Conservation (phyloP, 1,284 basidiomycete species). For the Rugiboletus extremiorientalis region DNA sequence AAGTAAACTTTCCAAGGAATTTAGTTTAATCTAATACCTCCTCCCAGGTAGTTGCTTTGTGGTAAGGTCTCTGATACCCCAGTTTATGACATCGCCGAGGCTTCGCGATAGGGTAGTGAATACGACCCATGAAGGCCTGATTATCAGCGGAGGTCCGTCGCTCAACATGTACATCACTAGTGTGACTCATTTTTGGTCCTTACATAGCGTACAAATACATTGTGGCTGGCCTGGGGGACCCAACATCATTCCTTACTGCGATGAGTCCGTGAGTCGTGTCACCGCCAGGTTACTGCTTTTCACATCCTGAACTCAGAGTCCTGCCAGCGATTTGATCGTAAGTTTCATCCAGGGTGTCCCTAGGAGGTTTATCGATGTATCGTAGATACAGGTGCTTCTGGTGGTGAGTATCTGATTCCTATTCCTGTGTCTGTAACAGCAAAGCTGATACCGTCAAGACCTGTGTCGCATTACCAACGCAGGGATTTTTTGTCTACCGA, state of each 20-base stretch:
- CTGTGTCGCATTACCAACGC: conserved; percentile 2
- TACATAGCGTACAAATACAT: conserved; percentile 17
- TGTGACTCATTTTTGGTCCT: not conserved
- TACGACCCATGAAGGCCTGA: conserved; percentile 7
- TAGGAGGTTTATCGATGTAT: not conserved
- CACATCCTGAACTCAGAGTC: not conserved
- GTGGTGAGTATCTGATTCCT: not conserved
- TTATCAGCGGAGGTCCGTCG: conserved; percentile 7
- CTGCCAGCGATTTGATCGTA: conserved; percentile 1
- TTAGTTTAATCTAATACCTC: not conserved
- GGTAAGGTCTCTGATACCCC: not conserved
- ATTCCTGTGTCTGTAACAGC: not conserved
- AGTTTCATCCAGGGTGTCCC: not conserved
- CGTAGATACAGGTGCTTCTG: not conserved
- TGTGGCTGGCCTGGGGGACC: not conserved
- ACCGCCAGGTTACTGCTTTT: too few relatives aligned
- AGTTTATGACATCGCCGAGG: not conserved
- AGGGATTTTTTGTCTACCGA: not conserved
- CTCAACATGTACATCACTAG: not conserved
- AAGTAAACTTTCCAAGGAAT: not conserved
- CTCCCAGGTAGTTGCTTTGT: conserved; percentile 8
- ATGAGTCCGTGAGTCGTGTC: conserved; percentile 6
- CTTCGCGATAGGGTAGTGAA: conserved; percentile 1
- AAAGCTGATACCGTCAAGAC: not conserved
- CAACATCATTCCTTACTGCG: not conserved